phyloP scores from a whole-genome alignment of 1,284 basidiomycete species.

The Ganoderma lingzhi region DNA sequence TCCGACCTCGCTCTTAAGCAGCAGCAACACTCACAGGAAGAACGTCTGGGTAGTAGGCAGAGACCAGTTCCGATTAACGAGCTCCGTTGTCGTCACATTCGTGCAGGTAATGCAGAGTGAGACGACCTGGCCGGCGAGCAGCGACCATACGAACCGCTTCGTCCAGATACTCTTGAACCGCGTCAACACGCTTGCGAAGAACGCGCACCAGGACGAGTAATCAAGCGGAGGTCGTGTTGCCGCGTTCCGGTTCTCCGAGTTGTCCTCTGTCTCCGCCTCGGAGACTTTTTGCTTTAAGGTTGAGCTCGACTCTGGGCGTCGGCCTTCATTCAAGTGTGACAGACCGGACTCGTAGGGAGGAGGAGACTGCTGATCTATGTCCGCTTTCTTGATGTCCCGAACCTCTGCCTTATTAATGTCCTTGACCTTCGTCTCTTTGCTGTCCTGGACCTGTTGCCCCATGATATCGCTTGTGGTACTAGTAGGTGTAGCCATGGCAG shows the following conservation, averaged over 20 bases:
- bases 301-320: neutral
- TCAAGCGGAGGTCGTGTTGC: constrained; percentile 59
- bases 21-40: constrained; percentile 67
- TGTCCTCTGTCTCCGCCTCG: neutral
- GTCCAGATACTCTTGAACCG: constrained; percentile 82
- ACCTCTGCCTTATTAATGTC: constrained; percentile 4
- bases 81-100: constrained; percentile 83
- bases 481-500: neutral
- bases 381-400: constrained; percentile 14
- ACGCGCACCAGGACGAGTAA: constrained; percentile 63
- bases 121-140: constrained; percentile 82
- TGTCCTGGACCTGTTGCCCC: constrained; percentile 19
- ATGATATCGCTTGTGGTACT: constrained; percentile 8
- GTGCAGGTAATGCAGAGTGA: constrained; percentile 89
- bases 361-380: constrained; percentile 6
- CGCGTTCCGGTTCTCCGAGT: neutral
- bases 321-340: neutral
- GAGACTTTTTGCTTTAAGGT: neutral
- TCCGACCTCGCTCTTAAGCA: neutral
- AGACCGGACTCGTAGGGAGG: constrained; percentile 12
- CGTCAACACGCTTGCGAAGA: constrained; percentile 56
- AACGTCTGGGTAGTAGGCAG: constrained; percentile 84
- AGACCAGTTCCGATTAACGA: constrained; percentile 73
- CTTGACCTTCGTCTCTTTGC: constrained; percentile 9
- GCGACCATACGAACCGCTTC: constrained; percentile 67